Base-by-base conservation (phyloP, 2,329 filamentous ascomycete species). In the Trichophyton simii region DNA sequence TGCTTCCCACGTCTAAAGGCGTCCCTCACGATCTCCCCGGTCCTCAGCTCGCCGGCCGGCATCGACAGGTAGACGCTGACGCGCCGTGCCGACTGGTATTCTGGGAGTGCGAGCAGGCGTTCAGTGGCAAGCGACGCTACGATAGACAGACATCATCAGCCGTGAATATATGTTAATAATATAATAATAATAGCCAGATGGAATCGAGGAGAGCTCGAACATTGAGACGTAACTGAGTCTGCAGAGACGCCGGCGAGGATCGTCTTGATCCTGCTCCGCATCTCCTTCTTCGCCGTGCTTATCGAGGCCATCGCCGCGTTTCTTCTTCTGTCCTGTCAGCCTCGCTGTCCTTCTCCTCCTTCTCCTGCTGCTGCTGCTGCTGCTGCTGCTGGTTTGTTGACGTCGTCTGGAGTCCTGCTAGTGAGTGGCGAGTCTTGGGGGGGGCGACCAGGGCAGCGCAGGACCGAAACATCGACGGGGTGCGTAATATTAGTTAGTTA, bases 41-140 rank as follows among this genome's bases (percentile, higher is more conserved):
- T 99, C 67, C 91, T 89, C 28, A 96, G 82, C 76, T 99, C 94
- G 25, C 86, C 87, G 8, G 79, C 77, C 0, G 91, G 91, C 94
- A 99, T 99, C 9, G 92, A 94, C 15, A 99, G 80, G 72, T 95
- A 99, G 61, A 99, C 81, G 67, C 89, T 91, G 69, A 99, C 83
- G 60, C 84, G 82, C 63, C 79, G 81, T 48, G 94, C 91, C 60
- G 86, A 79, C 65, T 83, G 77, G 72, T 95, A 99, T 60, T 90
- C 87, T 58, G 83, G 80, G 68, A 91, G 83, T 9, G 80, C 78
- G 52, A 86, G 77, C 42, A 96, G 76, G 5, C 81, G 77, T 60
- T 83, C 80, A 66, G 86, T 86, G 22, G 89, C 84, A 66, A 77
- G 77, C 58, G 78, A 75, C 67, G 89, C 89, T 94, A 72, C 54